Evolutionary conservation across 78 protist species (phyloP).

Genomic region (Planoprotostelium fungivorum): DNA sequence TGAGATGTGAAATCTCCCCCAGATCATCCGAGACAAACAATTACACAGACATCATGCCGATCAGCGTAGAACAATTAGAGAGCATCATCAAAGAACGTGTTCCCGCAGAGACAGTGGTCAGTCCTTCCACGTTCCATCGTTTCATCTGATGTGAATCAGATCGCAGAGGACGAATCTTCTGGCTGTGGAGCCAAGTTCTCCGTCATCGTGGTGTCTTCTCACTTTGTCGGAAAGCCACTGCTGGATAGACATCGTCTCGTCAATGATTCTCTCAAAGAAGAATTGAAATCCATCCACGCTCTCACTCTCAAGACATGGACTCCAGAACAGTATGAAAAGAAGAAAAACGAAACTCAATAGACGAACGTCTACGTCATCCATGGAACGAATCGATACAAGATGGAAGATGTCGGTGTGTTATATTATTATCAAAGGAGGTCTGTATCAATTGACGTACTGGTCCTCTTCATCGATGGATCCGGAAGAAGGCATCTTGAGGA

Average conservation of each 20-base stretch:
- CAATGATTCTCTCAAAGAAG: not conserved
- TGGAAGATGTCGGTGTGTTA: too few relatives aligned
- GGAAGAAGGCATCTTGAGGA: too few relatives aligned
- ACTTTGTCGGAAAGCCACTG: not conserved
- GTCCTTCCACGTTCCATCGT: not conserved
- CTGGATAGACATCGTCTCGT: not conserved
- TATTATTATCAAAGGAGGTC: too few relatives aligned
- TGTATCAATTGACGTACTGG: too few relatives aligned
- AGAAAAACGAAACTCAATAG: not conserved
- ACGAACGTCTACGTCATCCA: too few relatives aligned
- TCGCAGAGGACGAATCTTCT: not conserved
- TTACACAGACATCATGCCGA: not conserved
- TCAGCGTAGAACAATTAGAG: not conserved
- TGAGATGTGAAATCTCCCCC: too few relatives aligned
- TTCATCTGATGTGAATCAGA: not conserved
- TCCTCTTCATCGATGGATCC: too few relatives aligned
- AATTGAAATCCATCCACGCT: not conserved
- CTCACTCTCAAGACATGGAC: not conserved
- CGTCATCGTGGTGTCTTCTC: not conserved
- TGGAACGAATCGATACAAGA: too few relatives aligned
- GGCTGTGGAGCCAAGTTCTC: slow-evolving; percentile 3
- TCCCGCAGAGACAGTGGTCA: not conserved
- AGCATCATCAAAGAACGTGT: not conserved
- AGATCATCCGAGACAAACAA: too few relatives aligned
- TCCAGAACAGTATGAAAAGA: slow-evolving; percentile 5